Conservation (phyloP, 345 rosid species). For the Cardamine occulta region DNA sequence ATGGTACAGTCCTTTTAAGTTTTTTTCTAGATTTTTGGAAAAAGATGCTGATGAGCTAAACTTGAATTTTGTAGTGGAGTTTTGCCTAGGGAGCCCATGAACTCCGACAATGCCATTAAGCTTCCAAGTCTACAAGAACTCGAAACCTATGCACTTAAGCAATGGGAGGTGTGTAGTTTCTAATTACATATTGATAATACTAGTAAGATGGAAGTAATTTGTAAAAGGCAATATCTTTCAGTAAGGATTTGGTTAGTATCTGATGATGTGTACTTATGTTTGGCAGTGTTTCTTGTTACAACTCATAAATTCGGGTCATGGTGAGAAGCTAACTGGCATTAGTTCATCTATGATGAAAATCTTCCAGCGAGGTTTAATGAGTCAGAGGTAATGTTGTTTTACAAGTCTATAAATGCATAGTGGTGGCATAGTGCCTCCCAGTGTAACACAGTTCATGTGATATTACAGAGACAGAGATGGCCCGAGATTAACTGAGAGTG, state of each 20-base stretch:
- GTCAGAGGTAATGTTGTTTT: slow-evolving; percentile 57
- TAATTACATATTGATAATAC: slow-evolving; percentile 20
- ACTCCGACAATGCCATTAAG: slow-evolving; percentile 54
- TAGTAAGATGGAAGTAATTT: neutral
- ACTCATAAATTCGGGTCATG: slow-evolving; percentile 82
- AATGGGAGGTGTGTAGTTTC: slow-evolving; percentile 85
- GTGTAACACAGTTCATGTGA: slow-evolving; percentile 18
- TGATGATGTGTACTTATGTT: slow-evolving; percentile 45
- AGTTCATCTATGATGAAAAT: slow-evolving; percentile 86
- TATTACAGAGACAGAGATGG: slow-evolving; percentile 76
- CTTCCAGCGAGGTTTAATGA: slow-evolving; percentile 89
- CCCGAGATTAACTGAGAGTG: slow-evolving; percentile 86
- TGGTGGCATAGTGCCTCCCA: slow-evolving; percentile 24
- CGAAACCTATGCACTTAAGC: slow-evolving; percentile 74
- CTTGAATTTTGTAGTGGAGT: slow-evolving; percentile 62
- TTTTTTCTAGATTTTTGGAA: slow-evolving; percentile 4
- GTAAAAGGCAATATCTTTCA: neutral
- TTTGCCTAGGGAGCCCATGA: slow-evolving; percentile 92
- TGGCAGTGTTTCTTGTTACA: slow-evolving; percentile 88
- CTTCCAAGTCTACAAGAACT: slow-evolving; percentile 85
- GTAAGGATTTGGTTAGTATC: slow-evolving; percentile 38
- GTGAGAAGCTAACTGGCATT: slow-evolving; percentile 68
- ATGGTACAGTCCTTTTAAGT: neutral
- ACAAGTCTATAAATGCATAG: slow-evolving; percentile 23
- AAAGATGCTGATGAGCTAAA: slow-evolving; percentile 33